Evolutionary conservation across 2,329 filamentous ascomycete species (phyloP).

Genomic region (Amesomyces nigricolor): DNA sequence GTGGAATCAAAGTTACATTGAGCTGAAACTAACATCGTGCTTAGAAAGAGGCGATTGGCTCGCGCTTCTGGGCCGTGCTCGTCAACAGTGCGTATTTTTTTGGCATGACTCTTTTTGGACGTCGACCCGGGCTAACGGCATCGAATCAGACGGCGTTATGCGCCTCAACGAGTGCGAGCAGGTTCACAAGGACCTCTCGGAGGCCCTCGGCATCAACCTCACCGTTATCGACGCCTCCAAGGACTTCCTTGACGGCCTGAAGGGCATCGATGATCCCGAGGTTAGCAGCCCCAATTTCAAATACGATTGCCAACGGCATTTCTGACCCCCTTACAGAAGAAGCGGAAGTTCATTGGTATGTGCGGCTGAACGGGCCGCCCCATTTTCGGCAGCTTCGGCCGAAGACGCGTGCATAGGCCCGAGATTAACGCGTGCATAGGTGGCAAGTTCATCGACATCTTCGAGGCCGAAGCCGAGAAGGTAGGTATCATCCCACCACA

Average conservation of each 20-base stretch:
- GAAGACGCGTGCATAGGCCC: not conserved
- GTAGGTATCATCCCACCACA: not conserved
- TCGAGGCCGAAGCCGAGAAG: conserved; percentile 63
- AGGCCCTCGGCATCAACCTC: conserved; percentile 84
- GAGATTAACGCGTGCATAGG: conserved; percentile 16
- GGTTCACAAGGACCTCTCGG: conserved; percentile 71
- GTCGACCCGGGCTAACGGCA: conserved; percentile 9
- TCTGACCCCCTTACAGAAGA: conserved; percentile 41
- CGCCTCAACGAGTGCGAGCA: conserved; percentile 76
- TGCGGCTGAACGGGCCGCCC: not conserved
- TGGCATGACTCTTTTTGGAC: conserved; percentile 1
- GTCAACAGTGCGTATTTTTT: conserved; percentile 54
- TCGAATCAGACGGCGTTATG: conserved; percentile 48
- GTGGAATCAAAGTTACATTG: not conserved
- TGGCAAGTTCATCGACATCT: conserved; percentile 50
- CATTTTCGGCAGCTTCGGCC: not conserved
- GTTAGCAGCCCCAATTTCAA: conserved; percentile 1
- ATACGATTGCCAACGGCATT: not conserved
- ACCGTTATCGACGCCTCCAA: conserved; percentile 78
- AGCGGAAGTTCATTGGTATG: conserved; percentile 70
- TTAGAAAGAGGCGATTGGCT: conserved; percentile 63
- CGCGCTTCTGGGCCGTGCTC: conserved; percentile 63
- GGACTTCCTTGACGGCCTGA: conserved; percentile 69
- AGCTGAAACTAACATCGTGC: conserved; percentile 8
- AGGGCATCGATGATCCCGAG: conserved; percentile 73